Conservation (phyloP, 2,329 filamentous ascomycete genomes). For the Tothia fuscella region DNA sequence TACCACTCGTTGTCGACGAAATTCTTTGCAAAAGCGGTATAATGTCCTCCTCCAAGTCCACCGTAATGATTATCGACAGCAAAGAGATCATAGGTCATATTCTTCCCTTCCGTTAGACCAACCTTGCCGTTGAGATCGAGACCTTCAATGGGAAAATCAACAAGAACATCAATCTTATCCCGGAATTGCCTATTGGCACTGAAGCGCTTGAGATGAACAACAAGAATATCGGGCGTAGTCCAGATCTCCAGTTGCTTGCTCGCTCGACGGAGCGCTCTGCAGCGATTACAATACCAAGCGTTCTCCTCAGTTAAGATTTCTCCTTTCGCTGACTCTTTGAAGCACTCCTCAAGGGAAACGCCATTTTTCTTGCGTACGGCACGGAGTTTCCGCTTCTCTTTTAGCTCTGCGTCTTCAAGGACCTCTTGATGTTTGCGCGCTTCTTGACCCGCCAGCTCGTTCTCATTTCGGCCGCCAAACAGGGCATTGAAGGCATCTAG, state of each 20-base stretch:
- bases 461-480: constrained; percentile 41
- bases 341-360: constrained; percentile 76
- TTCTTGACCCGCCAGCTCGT: constrained; percentile 45
- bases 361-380: constrained; percentile 58
- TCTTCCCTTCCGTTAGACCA: constrained; percentile 67
- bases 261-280: constrained; percentile 84
- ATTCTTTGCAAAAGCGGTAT: constrained; percentile 89
- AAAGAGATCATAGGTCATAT: constrained; percentile 82
- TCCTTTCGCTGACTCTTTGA: constrained; percentile 88
- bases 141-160: constrained; percentile 83
- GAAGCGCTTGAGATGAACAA: constrained; percentile 92
- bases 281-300: constrained; percentile 93
- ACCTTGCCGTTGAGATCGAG: constrained; percentile 74
- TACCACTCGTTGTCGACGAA: constrained; percentile 87
- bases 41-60: constrained; percentile 86
- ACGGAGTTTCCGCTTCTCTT: constrained; percentile 51
- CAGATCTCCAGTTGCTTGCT: constrained; percentile 96
- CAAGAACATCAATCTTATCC: constrained; percentile 82
- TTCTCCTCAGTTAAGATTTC: constrained; percentile 92
- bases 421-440: constrained; percentile 49
- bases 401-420: constrained; percentile 45
- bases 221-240: constrained; percentile 90
- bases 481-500: constrained; percentile 56
- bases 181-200: constrained; percentile 69
- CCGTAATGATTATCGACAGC: constrained; percentile 95